These are phyloP conservation scores for Macrolepiota dolichaula DNA, from an alignment of 768 basidiomycete species.

Conservation along the genomic window DNA sequence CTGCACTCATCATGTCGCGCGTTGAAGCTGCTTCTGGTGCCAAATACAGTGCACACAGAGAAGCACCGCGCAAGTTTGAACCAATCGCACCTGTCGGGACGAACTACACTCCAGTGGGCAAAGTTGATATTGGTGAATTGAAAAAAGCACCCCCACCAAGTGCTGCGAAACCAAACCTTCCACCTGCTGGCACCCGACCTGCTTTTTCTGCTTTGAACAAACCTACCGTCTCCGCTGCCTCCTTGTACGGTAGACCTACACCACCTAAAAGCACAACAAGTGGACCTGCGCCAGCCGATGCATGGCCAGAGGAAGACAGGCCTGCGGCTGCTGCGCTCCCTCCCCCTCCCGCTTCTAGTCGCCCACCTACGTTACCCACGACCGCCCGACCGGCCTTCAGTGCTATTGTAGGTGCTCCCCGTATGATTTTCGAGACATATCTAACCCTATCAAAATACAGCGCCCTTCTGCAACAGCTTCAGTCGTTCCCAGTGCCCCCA, in stretches of 20 bases:
- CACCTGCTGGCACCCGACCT: constrained; percentile 44
- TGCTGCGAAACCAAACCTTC: constrained; percentile 33
- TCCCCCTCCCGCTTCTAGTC: constrained; percentile 39
- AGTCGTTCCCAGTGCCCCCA: constrained; percentile 26
- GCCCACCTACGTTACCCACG: constrained; percentile 44
- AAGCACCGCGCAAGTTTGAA: constrained; percentile 66
- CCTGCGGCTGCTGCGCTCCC: constrained; percentile 35
- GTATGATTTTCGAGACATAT: background rate
- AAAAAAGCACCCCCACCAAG: constrained; percentile 43
- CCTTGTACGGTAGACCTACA: constrained; percentile 36
- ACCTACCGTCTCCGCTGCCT: constrained; percentile 37
- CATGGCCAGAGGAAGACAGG: constrained; percentile 56
- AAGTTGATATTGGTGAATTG: constrained; percentile 62
- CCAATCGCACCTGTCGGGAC: constrained; percentile 83
- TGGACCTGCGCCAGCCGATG: constrained; percentile 46
- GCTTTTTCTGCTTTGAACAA: constrained; percentile 36
- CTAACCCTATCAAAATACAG: constrained; percentile 11
- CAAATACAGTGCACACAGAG: constrained; percentile 82
- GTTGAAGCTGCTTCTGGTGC: constrained; percentile 90
- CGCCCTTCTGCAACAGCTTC: constrained; percentile 14
- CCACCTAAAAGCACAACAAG: constrained; percentile 16
- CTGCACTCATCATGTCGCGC: constrained; percentile 76
- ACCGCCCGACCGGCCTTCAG: constrained; percentile 29
- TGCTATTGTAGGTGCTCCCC: constrained; percentile 24
- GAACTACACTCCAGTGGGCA: constrained; percentile 72